Conservation (phyloP, 768 basidiomycete species). For the Phanerochaete carnosa region DNA sequence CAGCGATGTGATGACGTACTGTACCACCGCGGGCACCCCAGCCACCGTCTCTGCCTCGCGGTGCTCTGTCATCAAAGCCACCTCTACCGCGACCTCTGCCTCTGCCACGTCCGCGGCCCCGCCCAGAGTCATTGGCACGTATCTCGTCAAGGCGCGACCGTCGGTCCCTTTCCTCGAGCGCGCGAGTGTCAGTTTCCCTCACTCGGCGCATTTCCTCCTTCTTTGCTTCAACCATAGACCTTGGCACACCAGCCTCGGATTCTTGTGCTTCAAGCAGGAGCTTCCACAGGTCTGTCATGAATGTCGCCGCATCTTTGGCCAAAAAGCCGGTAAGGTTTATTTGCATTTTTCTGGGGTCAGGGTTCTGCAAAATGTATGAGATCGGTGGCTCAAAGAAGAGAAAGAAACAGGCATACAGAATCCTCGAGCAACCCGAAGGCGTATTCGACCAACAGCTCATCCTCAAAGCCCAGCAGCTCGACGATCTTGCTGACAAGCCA, state of each 20-base stretch:
- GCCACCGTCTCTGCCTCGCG: conserved; percentile 51
- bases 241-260: conserved; percentile 85
- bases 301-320: conserved; percentile 76
- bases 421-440: conserved; percentile 94
- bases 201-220: conserved; percentile 85
- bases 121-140: conserved; percentile 52
- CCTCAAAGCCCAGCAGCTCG: conserved; percentile 90
- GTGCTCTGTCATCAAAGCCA: conserved; percentile 44
- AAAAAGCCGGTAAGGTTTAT: conserved; percentile 93
- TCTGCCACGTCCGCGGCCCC: conserved; percentile 41
- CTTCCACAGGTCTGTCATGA: conserved; percentile 89
- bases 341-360: conserved; percentile 95
- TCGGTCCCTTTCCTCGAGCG: conserved; percentile 70
- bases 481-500: conserved; percentile 95
- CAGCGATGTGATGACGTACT: conserved; percentile 23
- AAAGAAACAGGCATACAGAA: conserved; percentile 52
- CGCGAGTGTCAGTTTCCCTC: conserved; percentile 57
- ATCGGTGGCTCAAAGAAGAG: neutral
- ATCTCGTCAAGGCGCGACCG: conserved; percentile 67
- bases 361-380: conserved; percentile 47
- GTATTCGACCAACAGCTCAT: conserved; percentile 96
- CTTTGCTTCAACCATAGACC: conserved; percentile 87
- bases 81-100: conserved; percentile 61
- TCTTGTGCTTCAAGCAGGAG: conserved; percentile 91
- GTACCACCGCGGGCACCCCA: conserved; percentile 70